Base-by-base conservation (phyloP, 31 red algal genomes). In the Asparagopsis taxiformis region DNA sequence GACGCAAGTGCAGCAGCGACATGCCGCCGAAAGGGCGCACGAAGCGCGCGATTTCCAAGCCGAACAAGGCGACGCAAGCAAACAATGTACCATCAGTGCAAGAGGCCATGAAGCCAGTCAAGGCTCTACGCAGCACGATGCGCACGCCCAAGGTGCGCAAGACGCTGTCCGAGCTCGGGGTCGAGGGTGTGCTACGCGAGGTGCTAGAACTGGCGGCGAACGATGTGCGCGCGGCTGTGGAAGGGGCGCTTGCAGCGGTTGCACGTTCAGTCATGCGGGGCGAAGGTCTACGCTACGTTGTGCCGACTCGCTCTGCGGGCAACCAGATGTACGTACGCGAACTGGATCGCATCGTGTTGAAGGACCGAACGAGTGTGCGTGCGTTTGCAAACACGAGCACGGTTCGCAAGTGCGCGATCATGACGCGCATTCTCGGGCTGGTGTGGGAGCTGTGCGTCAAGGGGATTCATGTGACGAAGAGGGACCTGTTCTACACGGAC, bases 401-500 rank as follows among this genome's bases (percentile, higher is more conserved):
- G 4, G 92, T 96, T n/a, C 63, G 92, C 28, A 96, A 96, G 62
- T 68, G 72, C 9, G 77, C 86, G 15, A 96, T 96, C 36, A 96
- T 69, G 53, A 90, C 85, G 22, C 32, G 92, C 17, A 77, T 96
- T 49, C 67, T 96, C 69, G 72, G 88, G 41, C 77, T 96, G 48
- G 92, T 96, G 32, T 84, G 88, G 79, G 74, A 96, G 63, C 59
- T 96, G 33, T 90, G 87, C 37, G 68, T 55, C 24, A 89, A 89
- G 22, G 72, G 72, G 20, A 96, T 96, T 21, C 92, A 96, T 73
- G 73, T 71, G 2, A 91, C 92, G 20, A 96, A 96, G 59, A 69
- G 92, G 50, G 92, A 96, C 54, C 43, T 96, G 57, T 96, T 79
- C 51, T 96, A 96, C 64, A 90, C 92, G 3, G 92, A 96, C 76